These are phyloP conservation scores for Jaltomata sinuosa DNA, from an alignment of 257 asterid genomes.

Conservation along the genomic window DNA sequence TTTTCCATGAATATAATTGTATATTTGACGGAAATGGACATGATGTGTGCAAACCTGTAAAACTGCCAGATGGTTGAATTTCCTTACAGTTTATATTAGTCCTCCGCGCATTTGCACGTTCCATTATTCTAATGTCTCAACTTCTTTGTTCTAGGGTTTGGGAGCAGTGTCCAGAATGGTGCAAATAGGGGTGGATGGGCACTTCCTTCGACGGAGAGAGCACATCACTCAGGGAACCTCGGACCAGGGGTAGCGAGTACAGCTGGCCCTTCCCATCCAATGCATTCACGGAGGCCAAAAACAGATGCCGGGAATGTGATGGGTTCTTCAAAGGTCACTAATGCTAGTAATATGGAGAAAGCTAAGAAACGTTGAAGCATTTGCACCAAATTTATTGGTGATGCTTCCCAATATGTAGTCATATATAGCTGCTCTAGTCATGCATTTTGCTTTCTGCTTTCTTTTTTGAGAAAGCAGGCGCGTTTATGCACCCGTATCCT, in stretches of 20 bases:
- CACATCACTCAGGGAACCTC: slow-evolving; percentile 12
- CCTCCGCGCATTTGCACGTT: not conserved
- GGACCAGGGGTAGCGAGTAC: slow-evolving; percentile 7
- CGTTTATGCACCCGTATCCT: not conserved
- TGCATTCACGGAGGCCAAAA: slow-evolving; percentile 11
- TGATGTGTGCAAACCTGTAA: not conserved
- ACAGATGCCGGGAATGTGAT: not conserved
- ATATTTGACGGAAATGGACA: not conserved
- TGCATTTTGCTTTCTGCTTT: not conserved
- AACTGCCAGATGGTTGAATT: not conserved
- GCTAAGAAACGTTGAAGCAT: slow-evolving; percentile 18
- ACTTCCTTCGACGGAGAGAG: slow-evolving; percentile 45
- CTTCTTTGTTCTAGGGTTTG: slow-evolving; percentile 28
- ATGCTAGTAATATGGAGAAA: slow-evolving; percentile 4
- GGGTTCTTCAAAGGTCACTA: slow-evolving; percentile 18
- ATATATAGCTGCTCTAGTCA: not conserved
- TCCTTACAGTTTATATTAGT: not conserved
- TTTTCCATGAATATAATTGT: not conserved
- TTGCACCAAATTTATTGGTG: not conserved
- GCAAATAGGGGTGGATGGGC: slow-evolving; percentile 50
- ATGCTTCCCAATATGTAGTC: not conserved
- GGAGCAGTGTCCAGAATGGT: slow-evolving; percentile 23
- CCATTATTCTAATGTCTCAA: not conserved
- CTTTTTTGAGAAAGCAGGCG: not conserved
- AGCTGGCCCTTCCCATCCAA: slow-evolving; percentile 10